Conservation (phyloP, 176 grass and related monocot genomes). For the Musa beccarii region DNA sequence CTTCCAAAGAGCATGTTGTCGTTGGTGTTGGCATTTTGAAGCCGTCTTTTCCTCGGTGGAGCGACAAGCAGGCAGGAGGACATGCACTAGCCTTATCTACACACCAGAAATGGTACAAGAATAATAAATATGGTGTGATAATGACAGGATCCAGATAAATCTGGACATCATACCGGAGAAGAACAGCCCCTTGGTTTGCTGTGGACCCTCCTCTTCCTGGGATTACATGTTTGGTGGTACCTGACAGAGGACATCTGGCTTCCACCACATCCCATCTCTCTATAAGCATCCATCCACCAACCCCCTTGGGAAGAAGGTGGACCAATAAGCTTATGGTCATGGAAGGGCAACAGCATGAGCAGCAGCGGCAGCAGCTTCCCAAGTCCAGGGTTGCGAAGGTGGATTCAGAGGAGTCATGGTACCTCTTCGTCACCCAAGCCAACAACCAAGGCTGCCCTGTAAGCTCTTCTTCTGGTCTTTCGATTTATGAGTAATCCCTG, state of each 20-base stretch:
- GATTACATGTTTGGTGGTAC: background rate
- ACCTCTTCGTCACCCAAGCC: constrained; percentile 55
- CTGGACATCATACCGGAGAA: too few species aligned
- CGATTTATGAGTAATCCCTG: background rate
- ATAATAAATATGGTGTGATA: too few species aligned
- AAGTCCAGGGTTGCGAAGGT: constrained; percentile 49
- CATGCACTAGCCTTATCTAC: too few species aligned
- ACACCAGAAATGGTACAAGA: too few species aligned
- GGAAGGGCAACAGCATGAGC: constrained; percentile 36
- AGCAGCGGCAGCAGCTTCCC: constrained; percentile 9
- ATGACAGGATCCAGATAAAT: too few species aligned
- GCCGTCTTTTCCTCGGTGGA: too few species aligned
- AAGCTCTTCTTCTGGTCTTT: background rate
- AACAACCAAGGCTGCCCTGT: constrained; percentile 47
- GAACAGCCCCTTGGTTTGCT: background rate
- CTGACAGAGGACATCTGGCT: background rate
- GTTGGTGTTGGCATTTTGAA: too few species aligned
- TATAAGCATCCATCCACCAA: constrained; percentile 1
- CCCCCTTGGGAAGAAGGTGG: background rate
- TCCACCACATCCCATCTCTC: background rate
- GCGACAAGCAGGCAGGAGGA: too few species aligned
- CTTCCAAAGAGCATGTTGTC: too few species aligned
- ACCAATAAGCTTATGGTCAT: constrained; percentile 11
- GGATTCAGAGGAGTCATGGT: constrained; percentile 62
- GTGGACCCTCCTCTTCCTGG: too few species aligned